A percentile compares a stretch with the other conserved stretches of the same genome.
phyloP scores from a whole-genome alignment of 2,329 filamentous ascomycete genomes.

The Fusarium sp. region DNA sequence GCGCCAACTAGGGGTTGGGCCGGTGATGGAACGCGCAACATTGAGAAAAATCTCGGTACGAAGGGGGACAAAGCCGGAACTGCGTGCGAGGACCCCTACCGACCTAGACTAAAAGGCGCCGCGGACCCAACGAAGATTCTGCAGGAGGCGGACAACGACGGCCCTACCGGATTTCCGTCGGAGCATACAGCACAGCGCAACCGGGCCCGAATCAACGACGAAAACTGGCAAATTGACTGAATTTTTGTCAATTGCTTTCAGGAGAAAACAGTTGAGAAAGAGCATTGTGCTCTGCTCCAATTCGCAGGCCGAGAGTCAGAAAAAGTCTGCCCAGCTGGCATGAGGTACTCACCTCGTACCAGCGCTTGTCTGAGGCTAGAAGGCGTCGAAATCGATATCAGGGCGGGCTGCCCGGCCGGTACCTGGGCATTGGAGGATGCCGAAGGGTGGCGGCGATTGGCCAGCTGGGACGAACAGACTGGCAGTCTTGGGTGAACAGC shows the following conservation, averaged over 20 bases:
- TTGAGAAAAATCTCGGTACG: constrained; percentile 44
- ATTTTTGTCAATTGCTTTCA: background rate
- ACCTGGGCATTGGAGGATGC: constrained; percentile 34
- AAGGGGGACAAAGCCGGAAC: constrained; percentile 43
- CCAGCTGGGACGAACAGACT: constrained; percentile 12
- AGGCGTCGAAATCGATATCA: constrained; percentile 33
- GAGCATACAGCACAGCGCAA: background rate
- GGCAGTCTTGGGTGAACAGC: constrained; percentile 16
- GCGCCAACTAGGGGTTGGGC: constrained; percentile 39
- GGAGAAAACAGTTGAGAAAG: background rate
- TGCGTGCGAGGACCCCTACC: constrained; percentile 35
- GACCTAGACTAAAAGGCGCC: constrained; percentile 27
- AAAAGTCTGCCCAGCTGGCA: background rate
- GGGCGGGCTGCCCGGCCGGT: constrained; percentile 22
- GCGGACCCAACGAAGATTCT: constrained; percentile 31
- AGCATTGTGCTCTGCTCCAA: background rate
- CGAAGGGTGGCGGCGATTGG: constrained; percentile 31
- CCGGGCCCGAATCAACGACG: background rate
- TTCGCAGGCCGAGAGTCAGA: background rate
- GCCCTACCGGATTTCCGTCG: constrained; percentile 44
- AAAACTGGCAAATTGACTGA: background rate
- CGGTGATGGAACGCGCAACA: constrained; percentile 45
- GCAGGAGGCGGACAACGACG: constrained; percentile 42
- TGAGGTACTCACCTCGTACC: constrained; percentile 11
- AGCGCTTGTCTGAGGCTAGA: constrained; percentile 22